A percentile compares a stretch with the other conserved stretches of the same genome.
Conservation (phyloP, 495 filamentous ascomycete genomes). For the Achaetomiella virescens region DNA sequence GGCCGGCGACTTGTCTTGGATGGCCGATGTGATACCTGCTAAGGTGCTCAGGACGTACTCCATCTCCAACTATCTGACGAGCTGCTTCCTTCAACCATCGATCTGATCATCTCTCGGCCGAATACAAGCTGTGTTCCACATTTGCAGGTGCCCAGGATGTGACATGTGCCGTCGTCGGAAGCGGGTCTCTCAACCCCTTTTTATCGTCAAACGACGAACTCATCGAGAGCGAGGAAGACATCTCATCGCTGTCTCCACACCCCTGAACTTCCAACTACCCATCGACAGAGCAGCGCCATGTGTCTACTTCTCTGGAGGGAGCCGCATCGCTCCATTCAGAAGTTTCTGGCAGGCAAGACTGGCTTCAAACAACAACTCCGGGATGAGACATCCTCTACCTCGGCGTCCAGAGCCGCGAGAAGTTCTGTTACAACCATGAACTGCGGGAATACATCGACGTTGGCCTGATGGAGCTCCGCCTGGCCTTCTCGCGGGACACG, state of each 20-base stretch:
- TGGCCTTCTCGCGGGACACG: constrained; percentile 44
- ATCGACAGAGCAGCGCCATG: constrained; percentile 40
- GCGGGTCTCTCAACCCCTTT: constrained; percentile 44
- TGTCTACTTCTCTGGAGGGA: constrained; percentile 47
- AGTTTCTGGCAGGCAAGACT: constrained; percentile 45
- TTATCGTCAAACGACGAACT: constrained; percentile 26
- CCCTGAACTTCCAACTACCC: constrained; percentile 46
- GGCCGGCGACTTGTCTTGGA: constrained; percentile 36
- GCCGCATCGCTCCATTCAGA: constrained; percentile 47
- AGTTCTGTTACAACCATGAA: constrained; percentile 47
- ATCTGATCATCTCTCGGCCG: constrained; percentile 44
- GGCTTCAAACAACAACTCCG: constrained; percentile 26
- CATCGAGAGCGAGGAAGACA: constrained; percentile 33
- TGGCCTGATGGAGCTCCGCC: constrained; percentile 44
- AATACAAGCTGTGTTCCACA: constrained; percentile 39
- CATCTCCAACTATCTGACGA: constrained; percentile 41
- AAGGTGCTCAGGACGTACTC: constrained; percentile 48
- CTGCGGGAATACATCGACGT: constrained; percentile 41
- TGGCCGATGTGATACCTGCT: constrained; percentile 38
- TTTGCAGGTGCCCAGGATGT: constrained; percentile 32
- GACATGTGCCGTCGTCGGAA: constrained; percentile 39
- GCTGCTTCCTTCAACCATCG: constrained; percentile 42
- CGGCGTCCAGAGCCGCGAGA: constrained; percentile 45
- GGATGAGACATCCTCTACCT: constrained; percentile 46
- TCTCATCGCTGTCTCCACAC: constrained; percentile 45